These are phyloP conservation scores for Candida ficus DNA, from an alignment of 805 yeast genomes.

Conservation along the genomic window DNA sequence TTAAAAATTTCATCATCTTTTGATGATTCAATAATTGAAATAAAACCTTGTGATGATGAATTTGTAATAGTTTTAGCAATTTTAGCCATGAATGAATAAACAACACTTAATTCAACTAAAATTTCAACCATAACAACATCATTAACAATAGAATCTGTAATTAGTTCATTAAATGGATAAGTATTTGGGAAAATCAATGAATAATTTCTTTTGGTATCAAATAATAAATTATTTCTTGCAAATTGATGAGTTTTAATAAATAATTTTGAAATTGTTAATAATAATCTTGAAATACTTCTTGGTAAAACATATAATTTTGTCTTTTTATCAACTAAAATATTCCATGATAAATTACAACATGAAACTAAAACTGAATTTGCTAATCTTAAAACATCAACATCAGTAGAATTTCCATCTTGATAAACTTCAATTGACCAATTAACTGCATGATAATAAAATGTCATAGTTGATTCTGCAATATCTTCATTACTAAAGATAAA, in stretches of 20 bases:
- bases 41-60: slow-evolving; percentile 40
- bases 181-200: slow-evolving; percentile 63
- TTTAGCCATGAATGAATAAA: slow-evolving; percentile 52
- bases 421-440: slow-evolving; percentile 57
- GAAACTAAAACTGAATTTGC: slow-evolving; percentile 56
- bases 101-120: slow-evolving; percentile 59
- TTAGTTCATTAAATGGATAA: slow-evolving; percentile 57
- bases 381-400: slow-evolving; percentile 56
- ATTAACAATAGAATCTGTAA: slow-evolving; percentile 70
- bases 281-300: slow-evolving; percentile 43
- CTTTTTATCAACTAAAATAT: slow-evolving; percentile 27
- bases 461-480: slow-evolving; percentile 32
- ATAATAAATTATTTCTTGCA: slow-evolving; percentile 34
- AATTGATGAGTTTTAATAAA: slow-evolving; percentile 48
- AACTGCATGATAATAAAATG: slow-evolving; percentile 42
- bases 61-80: slow-evolving; percentile 34
- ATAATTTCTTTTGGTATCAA: slow-evolving; percentile 57
- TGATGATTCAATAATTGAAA: slow-evolving; percentile 33
- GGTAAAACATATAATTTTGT: slow-evolving; percentile 34
- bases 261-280: slow-evolving; percentile 49
- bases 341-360: slow-evolving; percentile 37
- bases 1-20: slow-evolving; percentile 36
- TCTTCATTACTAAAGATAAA: slow-evolving; percentile 25
- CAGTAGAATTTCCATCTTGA: slow-evolving; percentile 36
- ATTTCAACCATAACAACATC: slow-evolving; percentile 68